Evolutionary conservation across 225 moss, liverwort and hornwort genomes (phyloP).

Genomic region (Anthoceros angustus): DNA sequence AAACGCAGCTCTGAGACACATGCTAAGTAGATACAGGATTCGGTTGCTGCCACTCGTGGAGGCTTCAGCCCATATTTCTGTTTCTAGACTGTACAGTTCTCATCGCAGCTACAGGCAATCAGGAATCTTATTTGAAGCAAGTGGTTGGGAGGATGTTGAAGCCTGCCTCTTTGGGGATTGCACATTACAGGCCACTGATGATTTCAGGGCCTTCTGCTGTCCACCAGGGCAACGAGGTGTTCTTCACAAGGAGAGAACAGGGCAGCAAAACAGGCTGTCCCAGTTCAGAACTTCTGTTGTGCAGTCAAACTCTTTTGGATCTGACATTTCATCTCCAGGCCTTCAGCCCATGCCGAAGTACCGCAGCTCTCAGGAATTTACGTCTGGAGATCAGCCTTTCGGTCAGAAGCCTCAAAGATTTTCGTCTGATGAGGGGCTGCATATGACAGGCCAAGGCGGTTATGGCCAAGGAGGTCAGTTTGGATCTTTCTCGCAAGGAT

Average conservation of each 20-base stretch:
- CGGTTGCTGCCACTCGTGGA: neutral
- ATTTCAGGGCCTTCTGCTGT: neutral
- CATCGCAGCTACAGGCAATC: slow-evolving; percentile 4
- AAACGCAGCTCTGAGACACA: neutral
- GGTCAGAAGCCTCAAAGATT: too few relatives aligned
- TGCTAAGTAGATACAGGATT: neutral
- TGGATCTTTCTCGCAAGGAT: neutral
- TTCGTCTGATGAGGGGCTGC: too few relatives aligned
- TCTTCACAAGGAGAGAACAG: too few relatives aligned
- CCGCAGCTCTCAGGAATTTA: too few relatives aligned
- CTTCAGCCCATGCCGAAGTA: too few relatives aligned
- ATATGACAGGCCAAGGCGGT: neutral
- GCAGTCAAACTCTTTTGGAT: too few relatives aligned
- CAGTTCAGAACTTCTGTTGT: too few relatives aligned
- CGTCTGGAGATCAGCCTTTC: too few relatives aligned
- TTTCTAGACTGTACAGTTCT: neutral
- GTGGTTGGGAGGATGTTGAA: slow-evolving; percentile 3
- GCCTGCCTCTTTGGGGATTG: neutral
- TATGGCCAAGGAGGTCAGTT: neutral
- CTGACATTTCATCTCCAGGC: too few relatives aligned
- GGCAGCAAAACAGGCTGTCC: too few relatives aligned
- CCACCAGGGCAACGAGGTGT: neutral
- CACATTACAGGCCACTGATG: neutral
- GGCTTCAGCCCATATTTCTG: neutral
- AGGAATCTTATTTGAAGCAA: neutral